Percentiles rank a stretch among this genome's conserved stretches.
Conservation (phyloP, 768 basidiomycete species). For the Boletus barrowsii region DNA sequence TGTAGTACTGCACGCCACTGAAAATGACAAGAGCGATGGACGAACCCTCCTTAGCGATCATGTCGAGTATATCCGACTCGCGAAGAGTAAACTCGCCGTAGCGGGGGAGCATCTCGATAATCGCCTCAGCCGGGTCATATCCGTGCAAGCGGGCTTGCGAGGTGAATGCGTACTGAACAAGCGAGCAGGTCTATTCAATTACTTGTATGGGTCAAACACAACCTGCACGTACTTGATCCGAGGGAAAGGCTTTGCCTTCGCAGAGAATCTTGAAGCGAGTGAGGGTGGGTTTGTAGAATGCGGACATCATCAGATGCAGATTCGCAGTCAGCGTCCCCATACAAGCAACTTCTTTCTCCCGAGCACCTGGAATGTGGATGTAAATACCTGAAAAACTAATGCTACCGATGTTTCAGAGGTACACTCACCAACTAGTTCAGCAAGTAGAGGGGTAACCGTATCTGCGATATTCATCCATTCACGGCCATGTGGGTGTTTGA, state of each 20-base stretch:
- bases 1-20: conserved; percentile 95
- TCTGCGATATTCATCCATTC: conserved; percentile 82
- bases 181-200: conserved; percentile 10
- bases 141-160: conserved; percentile 88
- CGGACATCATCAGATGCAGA: conserved; percentile 91
- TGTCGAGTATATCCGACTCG: conserved; percentile 82
- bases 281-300: conserved; percentile 88
- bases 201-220: conserved; percentile 8
- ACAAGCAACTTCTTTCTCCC: conserved; percentile 87
- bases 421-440: conserved; percentile 75
- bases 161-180: conserved; percentile 83
- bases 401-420: conserved; percentile 2
- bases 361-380: conserved; percentile 59
- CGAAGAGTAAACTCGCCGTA: conserved; percentile 81
- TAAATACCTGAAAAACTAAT: conserved; percentile 10
- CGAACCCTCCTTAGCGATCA: conserved; percentile 67
- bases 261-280: conserved; percentile 91
- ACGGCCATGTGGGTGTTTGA: conserved; percentile 78
- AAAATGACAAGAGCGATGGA: conserved; percentile 89
- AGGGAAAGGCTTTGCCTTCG: conserved; percentile 93
- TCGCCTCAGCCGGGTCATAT: conserved; percentile 64
- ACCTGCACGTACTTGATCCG: conserved; percentile 72
- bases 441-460: conserved; percentile 67
- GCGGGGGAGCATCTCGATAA: conserved; percentile 79
- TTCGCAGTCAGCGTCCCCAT: conserved; percentile 96